Evolutionary conservation across 805 yeast genomes (phyloP).

Genomic region (Hanseniaspora valbyensis): DNA sequence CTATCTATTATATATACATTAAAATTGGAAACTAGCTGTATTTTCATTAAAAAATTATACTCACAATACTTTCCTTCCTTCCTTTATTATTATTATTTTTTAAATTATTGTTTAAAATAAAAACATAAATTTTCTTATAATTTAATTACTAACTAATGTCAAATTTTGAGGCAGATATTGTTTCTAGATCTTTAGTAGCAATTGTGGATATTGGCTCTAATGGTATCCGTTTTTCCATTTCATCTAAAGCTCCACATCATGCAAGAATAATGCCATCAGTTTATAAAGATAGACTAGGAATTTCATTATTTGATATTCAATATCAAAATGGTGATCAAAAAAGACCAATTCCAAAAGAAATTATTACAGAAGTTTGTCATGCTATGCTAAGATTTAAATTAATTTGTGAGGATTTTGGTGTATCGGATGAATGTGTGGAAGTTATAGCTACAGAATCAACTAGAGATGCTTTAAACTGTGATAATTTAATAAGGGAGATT

Average conservation of each 20-base stretch:
- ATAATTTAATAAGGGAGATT: constrained; percentile 46
- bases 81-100: no score
- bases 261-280: constrained; percentile 71
- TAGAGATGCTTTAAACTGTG: constrained; percentile 54
- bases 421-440: constrained; percentile 45
- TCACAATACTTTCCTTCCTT: neutral
- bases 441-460: constrained; percentile 70
- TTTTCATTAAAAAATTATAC: no score
- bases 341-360: constrained; percentile 47
- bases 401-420: constrained; percentile 67
- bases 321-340: constrained; percentile 34
- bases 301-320: constrained; percentile 57
- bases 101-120: no score
- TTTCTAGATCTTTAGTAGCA: constrained; percentile 48
- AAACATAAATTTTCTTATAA: no score
- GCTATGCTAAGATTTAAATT: constrained; percentile 58
- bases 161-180: constrained; percentile 41
- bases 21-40: no score
- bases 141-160: neutral
- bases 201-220: constrained; percentile 71
- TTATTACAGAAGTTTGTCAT: constrained; percentile 46
- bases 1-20: no score
- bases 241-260: constrained; percentile 56
- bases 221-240: constrained; percentile 61
- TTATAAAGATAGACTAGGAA: constrained; percentile 61